phyloP scores from a whole-genome alignment of 441 rosid species.

The Metrosideros polymorpha region DNA sequence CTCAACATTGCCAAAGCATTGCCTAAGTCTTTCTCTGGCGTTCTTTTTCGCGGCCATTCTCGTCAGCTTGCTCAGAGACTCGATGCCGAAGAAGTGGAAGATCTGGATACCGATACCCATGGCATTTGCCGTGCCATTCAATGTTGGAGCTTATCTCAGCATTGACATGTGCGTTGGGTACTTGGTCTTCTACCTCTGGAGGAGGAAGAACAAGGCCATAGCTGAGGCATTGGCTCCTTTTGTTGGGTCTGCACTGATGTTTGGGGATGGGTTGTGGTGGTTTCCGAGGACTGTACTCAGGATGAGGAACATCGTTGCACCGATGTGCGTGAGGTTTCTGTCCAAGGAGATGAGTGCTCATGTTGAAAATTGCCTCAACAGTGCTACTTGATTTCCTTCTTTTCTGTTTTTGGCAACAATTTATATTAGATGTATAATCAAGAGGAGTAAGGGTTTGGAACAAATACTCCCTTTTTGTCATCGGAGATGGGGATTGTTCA shows the following conservation, averaged over 20 bases:
- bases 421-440: neutral
- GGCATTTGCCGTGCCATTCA: neutral
- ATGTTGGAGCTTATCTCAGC: neutral
- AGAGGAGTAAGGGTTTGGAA: neutral
- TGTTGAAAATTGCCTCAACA: neutral
- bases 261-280: neutral
- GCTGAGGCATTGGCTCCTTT: neutral
- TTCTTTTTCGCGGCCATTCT: neutral
- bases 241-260: neutral
- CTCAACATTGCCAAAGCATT: neutral
- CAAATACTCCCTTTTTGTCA: neutral
- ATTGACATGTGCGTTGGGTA: neutral
- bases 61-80: neutral
- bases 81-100: neutral
- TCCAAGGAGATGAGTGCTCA: neutral
- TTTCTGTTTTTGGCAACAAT: neutral
- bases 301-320: neutral
- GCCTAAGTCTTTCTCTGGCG: neutral
- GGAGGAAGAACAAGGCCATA: neutral
- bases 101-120: neutral
- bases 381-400: neutral
- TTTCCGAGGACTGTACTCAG: neutral
- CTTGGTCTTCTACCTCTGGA: neutral
- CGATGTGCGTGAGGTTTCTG: neutral
- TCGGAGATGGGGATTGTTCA: neutral